Evolutionary conservation across 2,329 filamentous ascomycete species (phyloP), one percentile per base, ranked within the genome.

Genomic region (Hymenoscyphus occultus): DNA sequence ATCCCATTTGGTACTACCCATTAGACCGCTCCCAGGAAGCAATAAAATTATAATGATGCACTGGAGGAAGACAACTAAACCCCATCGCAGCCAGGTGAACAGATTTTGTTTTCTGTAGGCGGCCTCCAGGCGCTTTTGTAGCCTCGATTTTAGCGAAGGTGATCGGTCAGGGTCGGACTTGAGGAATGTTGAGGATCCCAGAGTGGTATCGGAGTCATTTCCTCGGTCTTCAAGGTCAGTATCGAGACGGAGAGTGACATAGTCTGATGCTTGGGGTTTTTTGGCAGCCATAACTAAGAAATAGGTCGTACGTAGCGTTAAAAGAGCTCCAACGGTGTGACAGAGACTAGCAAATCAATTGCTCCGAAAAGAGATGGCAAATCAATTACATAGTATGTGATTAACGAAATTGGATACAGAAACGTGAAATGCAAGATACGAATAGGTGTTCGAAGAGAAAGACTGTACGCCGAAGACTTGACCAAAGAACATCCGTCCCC

Each of bases 71-170:
- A 76, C 60, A 13, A 76, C 59, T 4, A 68, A 57, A 7, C 66
- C 66, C 73, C 73, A 76, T 59, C 74, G 54, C 28, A 71, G 39
- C 74, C 74, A 75, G 0, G 68, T 71, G 51, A 75, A 65, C 5
- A 72, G 56, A 1, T 45, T 64, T 32, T 60, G 31, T 54, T 67
- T 58, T 32, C 60, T 59, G 7, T 61, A 59, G 13, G n/a, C 62
- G 31, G 59, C 62, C 57, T 66, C 64, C 32, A 63, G 59, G 62
- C 64, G 61, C 6, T 57, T 64, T 31, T 54, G 62, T 31, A 64
- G 61, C 61, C 48, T 64, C 62, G 61, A 63, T 45, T 58, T 32
- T 12, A 48, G 60, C 22, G 60, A 62, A 13, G 48, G 35, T 10
- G 60, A 62, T 5, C 51, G 48, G 31, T 67, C 39, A 39, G 42